Evolutionary conservation across 208 protist species (phyloP), one percentile per base, ranked within the genome.

Genomic region (Perkinsela sp.): DNA sequence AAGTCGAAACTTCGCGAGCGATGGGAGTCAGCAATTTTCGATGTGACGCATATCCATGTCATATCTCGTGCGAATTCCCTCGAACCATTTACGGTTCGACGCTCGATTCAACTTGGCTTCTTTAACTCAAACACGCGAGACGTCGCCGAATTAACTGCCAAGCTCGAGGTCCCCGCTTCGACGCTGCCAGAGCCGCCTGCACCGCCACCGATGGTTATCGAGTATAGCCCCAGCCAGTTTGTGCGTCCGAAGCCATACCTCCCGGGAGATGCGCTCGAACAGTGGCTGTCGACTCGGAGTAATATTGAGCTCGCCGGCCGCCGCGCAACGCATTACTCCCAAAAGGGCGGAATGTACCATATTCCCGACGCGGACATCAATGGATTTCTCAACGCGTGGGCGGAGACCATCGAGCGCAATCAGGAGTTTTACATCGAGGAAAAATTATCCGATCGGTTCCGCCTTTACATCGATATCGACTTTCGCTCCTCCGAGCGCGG

Each of bases 341-440:
- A 68, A n/a, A 6, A 16, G 66, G 66, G 66, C 29, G 66, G 15
- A 16, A 68, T 68, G 66, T 68, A 68, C 66, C 66, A 68, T n/a
- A 68, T 68, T 31, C 66, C 66, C 66, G 30, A 31, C 30, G 66
- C 2, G 30, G 15, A 16, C 29, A 31, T 68, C 29, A n/a, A 22
- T n/a, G 66, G 13, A n/a, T 68, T 32, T 31, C 66, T 68, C 13
- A 2, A 22, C 15, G 29, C 28, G 29, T 68, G 66, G 66, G 13
- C 13, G 15, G 29, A 68, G 66, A 22, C 29, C 66, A n/a, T 68
- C 29, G 29, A 31, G 29, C 15, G 13, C 13, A 68, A 57, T 6
- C 13, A 57, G 40, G 22, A 6, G 13, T 57, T 57, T 57, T 57
- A 57, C 22, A 57, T 57, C 22, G 40, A 57, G 22, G 40, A 57